Evolutionary conservation across 73 alveolate genomes (phyloP).

Genomic region (Symbiodinium pilosum): DNA sequence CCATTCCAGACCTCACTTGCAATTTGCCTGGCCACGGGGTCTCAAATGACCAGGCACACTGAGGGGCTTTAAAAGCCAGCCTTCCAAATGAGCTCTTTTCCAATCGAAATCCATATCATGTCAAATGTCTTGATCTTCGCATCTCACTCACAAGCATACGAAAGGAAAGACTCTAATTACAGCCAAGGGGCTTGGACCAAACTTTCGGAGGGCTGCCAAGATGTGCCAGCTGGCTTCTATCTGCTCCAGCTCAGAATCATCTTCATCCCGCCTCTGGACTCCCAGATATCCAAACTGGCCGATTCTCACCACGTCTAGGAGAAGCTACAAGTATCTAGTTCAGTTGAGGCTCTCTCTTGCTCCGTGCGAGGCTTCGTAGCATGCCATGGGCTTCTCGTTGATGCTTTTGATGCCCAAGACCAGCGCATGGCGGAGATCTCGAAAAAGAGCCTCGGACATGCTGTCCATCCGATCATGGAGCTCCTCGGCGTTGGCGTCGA

Average conservation of each 20-base stretch:
- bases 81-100: no score
- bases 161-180: no score
- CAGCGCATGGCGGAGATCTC: neutral
- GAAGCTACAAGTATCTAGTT: neutral
- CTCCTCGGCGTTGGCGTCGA: conserved; percentile 87
- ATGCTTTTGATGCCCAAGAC: conserved; percentile 65
- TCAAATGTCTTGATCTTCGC: no score
- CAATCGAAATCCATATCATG: no score
- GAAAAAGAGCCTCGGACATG: conserved; percentile 56
- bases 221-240: conserved; percentile 71
- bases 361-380: conserved; percentile 60
- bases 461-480: conserved; percentile 83
- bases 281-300: neutral
- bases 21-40: no score
- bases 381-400: conserved; percentile 87
- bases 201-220: conserved; percentile 50
- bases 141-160: no score
- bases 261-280: neutral
- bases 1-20: no score
- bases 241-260: conserved; percentile 69
- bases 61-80: no score
- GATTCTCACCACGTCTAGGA: neutral
- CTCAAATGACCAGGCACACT: no score
- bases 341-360: neutral
- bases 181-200: conserved; percentile 49